Conservation (phyloP, 2,329 filamentous ascomycete species). For the Trichoderma hamatum region DNA sequence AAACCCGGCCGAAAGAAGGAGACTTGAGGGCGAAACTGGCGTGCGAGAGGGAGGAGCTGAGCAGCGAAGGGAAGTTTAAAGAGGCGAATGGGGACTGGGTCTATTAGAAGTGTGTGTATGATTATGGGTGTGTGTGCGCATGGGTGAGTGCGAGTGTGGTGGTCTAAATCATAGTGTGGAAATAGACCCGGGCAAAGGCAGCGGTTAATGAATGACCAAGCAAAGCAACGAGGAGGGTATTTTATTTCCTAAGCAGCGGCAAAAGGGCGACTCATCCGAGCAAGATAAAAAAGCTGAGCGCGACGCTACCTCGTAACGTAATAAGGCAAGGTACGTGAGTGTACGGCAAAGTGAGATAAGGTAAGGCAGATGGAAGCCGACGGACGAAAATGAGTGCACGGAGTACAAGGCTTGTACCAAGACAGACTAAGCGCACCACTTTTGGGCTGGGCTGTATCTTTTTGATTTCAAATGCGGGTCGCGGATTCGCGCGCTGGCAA, state of each 20-base stretch:
- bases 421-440: not conserved
- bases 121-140: not conserved
- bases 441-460: not conserved
- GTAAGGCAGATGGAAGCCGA: slow-evolving; percentile 11
- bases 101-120: slow-evolving; percentile 10
- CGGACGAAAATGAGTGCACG: not conserved
- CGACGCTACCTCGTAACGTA: not conserved
- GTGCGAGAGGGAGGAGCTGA: not conserved
- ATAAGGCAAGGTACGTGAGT: not conserved
- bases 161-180: not conserved
- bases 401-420: not conserved
- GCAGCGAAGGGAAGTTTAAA: slow-evolving; percentile 7
- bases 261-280: not conserved
- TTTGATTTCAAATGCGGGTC: slow-evolving; percentile 25
- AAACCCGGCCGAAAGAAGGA: slow-evolving; percentile 14
- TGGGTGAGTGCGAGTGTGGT: not conserved
- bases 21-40: not conserved
- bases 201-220: not conserved
- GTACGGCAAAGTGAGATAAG: slow-evolving; percentile 4
- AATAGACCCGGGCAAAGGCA: not conserved
- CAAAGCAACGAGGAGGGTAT: not conserved
- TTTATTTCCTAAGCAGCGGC: not conserved
- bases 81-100: not conserved
- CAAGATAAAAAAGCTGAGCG: not conserved
- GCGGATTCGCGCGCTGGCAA: slow-evolving; percentile 7